These are phyloP conservation scores for Prorocentrum cordatum DNA, from an alignment of 169 alveolate genomes.

Conservation along the genomic window DNA sequence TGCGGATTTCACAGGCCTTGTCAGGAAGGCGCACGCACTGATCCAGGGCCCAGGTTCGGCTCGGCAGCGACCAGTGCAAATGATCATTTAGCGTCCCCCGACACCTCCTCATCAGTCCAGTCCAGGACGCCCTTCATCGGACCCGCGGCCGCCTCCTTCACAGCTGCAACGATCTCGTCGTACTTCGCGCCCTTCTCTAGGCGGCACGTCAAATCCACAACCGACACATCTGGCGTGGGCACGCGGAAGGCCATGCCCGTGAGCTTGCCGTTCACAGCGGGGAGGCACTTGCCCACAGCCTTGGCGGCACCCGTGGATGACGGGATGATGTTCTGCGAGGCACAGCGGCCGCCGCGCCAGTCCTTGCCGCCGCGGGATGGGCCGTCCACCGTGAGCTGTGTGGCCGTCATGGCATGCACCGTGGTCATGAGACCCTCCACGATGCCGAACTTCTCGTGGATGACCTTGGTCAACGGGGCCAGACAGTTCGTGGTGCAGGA, in stretches of 20 bases:
- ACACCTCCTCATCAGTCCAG: conserved; percentile 63
- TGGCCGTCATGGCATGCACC: conserved; percentile 98
- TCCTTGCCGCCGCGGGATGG: conserved; percentile 98
- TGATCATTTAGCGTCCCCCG: too few species aligned
- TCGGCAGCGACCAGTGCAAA: too few species aligned
- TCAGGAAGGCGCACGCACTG: too few species aligned
- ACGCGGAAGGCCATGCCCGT: conserved; percentile 77
- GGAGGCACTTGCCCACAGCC: conserved; percentile 94
- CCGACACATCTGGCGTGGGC: conserved; percentile 77
- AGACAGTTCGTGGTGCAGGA: conserved; percentile 97
- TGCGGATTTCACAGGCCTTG: too few species aligned
- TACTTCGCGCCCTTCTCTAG: conserved; percentile 88
- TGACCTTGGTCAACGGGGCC: conserved; percentile 94
- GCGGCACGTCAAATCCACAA: conserved; percentile 95
- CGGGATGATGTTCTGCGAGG: conserved; percentile 36
- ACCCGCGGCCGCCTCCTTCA: conserved; percentile 90
- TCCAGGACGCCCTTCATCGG: conserved; percentile 76
- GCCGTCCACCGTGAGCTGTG: conserved; percentile 98
- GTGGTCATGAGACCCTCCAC: conserved; percentile 99
- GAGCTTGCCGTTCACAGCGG: conserved; percentile 92
- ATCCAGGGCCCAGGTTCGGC: too few species aligned
- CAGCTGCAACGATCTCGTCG: conserved; percentile 89
- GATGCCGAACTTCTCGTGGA: conserved; percentile 92
- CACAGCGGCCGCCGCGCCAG: conserved; percentile 50
- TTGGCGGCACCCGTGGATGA: conserved; percentile 62